Percentiles rank a stretch among this genome's conserved stretches.
These are phyloP conservation scores for Fusarium heterosporum DNA, from an alignment of 2,329 filamentous ascomycete genomes.

Conservation along the genomic window DNA sequence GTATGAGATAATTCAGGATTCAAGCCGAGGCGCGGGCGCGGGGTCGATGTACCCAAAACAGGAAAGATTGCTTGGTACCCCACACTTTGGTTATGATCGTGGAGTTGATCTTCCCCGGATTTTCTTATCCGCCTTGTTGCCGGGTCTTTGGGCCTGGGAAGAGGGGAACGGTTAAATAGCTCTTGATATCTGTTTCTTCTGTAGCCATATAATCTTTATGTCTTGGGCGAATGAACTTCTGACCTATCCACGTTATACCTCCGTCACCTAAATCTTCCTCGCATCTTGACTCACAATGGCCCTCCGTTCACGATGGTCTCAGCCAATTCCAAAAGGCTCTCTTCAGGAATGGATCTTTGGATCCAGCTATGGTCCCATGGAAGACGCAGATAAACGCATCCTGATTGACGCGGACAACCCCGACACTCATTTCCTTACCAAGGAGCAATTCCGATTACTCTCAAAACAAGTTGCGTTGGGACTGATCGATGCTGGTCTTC, in stretches of 20 bases:
- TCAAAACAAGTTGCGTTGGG: slow-evolving; percentile 79
- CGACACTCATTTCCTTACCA: slow-evolving; percentile 73
- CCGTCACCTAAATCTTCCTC: slow-evolving; percentile 49
- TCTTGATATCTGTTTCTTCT: background rate
- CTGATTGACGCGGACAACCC: slow-evolving; percentile 75
- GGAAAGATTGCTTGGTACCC: slow-evolving; percentile 29
- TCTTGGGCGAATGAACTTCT: background rate
- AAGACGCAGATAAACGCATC: slow-evolving; percentile 52
- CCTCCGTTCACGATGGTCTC: slow-evolving; percentile 59
- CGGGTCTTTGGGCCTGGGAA: background rate
- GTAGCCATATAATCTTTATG: background rate
- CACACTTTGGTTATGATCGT: slow-evolving; percentile 5
- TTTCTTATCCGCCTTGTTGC: background rate
- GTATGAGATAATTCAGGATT: background rate
- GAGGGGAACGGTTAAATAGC: slow-evolving; percentile 18
- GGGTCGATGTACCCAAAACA: slow-evolving; percentile 28
- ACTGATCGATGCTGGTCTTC: slow-evolving; percentile 70
- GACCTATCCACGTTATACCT: background rate
- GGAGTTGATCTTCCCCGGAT: slow-evolving; percentile 21
- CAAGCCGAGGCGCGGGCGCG: slow-evolving; percentile 28
- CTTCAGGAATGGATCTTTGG: slow-evolving; percentile 67
- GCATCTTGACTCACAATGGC: slow-evolving; percentile 53
- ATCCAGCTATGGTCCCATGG: slow-evolving; percentile 56
- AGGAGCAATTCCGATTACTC: slow-evolving; percentile 73
- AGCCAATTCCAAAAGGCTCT: slow-evolving; percentile 60